These are phyloP conservation scores for Uronychia setigera DNA, from an alignment of 73 alveolate genomes.

Conservation along the genomic window DNA sequence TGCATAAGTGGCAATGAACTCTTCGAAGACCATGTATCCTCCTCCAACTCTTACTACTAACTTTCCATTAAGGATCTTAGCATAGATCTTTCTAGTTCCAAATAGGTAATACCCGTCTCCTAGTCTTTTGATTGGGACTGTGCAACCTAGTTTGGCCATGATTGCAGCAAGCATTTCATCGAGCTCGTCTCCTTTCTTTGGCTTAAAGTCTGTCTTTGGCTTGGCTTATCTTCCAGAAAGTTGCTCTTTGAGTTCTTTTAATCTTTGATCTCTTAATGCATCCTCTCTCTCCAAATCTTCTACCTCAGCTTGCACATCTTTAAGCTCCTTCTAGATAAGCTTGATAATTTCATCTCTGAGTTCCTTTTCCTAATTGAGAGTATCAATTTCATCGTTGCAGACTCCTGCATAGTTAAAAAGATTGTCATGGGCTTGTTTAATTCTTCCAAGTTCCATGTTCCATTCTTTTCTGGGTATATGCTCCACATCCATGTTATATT, in stretches of 20 bases:
- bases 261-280: background rate
- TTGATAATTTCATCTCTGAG: constrained; percentile 8
- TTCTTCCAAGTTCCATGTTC: background rate
- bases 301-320: constrained; percentile 9
- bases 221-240: constrained; percentile 14
- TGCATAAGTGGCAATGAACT: constrained; percentile 57
- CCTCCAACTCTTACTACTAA: constrained; percentile 72
- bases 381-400: background rate
- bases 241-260: constrained; percentile 32
- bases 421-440: constrained; percentile 16
- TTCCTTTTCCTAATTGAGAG: background rate
- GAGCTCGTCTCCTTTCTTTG: constrained; percentile 41
- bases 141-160: constrained; percentile 39
- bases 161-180: constrained; percentile 59
- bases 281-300: constrained; percentile 6
- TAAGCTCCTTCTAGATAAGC: constrained; percentile 6
- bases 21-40: constrained; percentile 72
- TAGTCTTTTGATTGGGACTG: constrained; percentile 57
- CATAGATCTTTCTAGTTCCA: constrained; percentile 64
- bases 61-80: constrained; percentile 56
- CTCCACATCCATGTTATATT: constrained; percentile 14
- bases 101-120: constrained; percentile 63
- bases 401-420: background rate
- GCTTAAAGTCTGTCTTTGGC: background rate
- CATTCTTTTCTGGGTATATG: constrained; percentile 8